Conservation (phyloP, 306 rosid species). For the Vigna mungo region DNA sequence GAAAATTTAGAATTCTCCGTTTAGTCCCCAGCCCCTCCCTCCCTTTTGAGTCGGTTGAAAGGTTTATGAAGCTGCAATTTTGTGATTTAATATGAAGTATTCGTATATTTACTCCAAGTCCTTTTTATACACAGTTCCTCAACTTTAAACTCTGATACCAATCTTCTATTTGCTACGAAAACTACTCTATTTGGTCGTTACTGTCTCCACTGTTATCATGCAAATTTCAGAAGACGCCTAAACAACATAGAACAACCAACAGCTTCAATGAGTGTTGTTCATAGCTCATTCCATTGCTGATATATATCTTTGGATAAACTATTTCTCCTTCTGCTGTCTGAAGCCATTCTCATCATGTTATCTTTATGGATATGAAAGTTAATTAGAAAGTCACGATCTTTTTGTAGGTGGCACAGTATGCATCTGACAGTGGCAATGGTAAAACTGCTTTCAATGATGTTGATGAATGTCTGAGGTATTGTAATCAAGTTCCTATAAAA, state of each 20-base stretch:
- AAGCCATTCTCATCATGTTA: conserved; percentile 7
- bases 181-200: conserved; percentile 2
- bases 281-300: conserved; percentile 21
- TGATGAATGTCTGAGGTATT: conserved; percentile 88
- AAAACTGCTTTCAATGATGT: conserved; percentile 66
- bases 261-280: conserved; percentile 23
- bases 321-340: background rate
- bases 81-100: background rate
- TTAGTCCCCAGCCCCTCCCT: background rate
- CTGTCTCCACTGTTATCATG: conserved; percentile 9
- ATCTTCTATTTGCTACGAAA: conserved; percentile 1
- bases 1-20: background rate
- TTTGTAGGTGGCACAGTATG: conserved; percentile 85
- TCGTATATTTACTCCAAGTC: background rate
- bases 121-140: conserved; percentile 20
- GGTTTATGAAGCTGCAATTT: conserved; percentile 34
- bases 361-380: conserved; percentile 13
- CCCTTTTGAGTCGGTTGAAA: conserved; percentile 9
- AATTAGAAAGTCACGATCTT: conserved; percentile 37
- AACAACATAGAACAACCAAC: background rate
- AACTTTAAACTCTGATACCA: background rate
- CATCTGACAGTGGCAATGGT: conserved; percentile 80
- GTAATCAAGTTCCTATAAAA: conserved; percentile 7
- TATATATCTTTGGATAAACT: conserved; percentile 17
- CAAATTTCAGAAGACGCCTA: conserved; percentile 14